A percentile compares a stretch with the other conserved stretches of the same genome.
These are phyloP conservation scores for Nematocida ausubeli DNA, from an alignment of 371 early-diverging fungal species.

Conservation along the genomic window DNA sequence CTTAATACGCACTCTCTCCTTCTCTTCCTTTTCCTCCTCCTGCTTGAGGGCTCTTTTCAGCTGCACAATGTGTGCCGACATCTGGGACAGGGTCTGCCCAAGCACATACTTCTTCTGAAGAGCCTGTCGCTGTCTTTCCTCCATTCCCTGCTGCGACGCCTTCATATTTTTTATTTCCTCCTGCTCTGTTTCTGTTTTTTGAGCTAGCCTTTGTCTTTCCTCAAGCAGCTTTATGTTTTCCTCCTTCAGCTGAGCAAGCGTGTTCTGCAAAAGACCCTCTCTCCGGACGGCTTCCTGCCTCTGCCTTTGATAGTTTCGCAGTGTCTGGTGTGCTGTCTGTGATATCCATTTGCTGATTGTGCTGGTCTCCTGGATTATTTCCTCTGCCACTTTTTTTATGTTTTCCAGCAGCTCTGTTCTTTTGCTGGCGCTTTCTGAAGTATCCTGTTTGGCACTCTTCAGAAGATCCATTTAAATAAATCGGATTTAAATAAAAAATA, in stretches of 20 bases:
- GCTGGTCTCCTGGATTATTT: conserved; percentile 12
- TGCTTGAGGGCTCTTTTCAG: conserved; percentile 37
- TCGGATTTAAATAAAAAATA: conserved; percentile 14
- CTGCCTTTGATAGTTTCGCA: conserved; percentile 29
- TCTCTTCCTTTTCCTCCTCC: conserved; percentile 25
- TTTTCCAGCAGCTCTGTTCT: neutral
- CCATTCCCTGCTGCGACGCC: conserved; percentile 20
- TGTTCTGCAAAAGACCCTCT: conserved; percentile 32
- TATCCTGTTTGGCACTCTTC: neutral
- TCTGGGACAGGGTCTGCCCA: neutral
- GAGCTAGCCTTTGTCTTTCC: conserved; percentile 47
- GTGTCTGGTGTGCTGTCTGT: conserved; percentile 24
- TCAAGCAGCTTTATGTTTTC: conserved; percentile 45
- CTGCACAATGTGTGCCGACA: neutral
- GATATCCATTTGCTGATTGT: conserved; percentile 27
- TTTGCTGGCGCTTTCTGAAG: neutral
- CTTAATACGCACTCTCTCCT: conserved; percentile 7
- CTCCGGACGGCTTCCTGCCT: conserved; percentile 29
- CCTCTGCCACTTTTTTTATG: conserved; percentile 38
- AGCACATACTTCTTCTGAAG: conserved; percentile 6
- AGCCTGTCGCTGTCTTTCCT: conserved; percentile 4
- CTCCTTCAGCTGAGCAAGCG: conserved; percentile 47
- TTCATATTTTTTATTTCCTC: conserved; percentile 31
- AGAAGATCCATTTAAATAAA: conserved; percentile 15
- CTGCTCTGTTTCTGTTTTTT: conserved; percentile 41